phyloP scores from a whole-genome alignment of 495 filamentous ascomycete species.

The Penicillium atrosanguineum region DNA sequence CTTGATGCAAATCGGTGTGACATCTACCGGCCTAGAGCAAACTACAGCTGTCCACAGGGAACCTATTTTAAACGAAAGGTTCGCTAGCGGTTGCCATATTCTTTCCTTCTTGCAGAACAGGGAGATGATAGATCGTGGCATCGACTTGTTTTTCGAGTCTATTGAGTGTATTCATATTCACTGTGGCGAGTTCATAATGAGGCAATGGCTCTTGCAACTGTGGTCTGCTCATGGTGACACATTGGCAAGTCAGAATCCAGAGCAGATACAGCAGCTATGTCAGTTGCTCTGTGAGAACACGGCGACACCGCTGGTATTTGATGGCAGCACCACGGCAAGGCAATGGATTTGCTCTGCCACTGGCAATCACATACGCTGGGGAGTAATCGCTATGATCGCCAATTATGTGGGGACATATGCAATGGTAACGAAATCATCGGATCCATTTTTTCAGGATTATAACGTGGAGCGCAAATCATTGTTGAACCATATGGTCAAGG shows the following conservation, averaged over 20 bases:
- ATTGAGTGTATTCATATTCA: conserved; percentile 3
- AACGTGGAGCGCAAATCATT: background rate
- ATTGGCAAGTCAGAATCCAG: background rate
- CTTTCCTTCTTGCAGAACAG: conserved; percentile 3
- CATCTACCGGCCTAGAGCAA: background rate
- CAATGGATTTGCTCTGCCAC: conserved; percentile 2
- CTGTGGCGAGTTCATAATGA: conserved; percentile 1
- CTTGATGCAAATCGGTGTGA: background rate
- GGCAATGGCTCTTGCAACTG: background rate
- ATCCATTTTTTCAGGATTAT: conserved; percentile 2
- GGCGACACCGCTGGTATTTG: background rate
- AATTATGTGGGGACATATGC: background rate
- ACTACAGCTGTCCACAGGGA: background rate
- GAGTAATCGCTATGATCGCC: conserved; percentile 4
- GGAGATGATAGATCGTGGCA: conserved; percentile 1
- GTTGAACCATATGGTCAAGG: background rate
- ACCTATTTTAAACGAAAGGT: background rate
- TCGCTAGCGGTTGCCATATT: background rate
- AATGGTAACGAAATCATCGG: background rate
- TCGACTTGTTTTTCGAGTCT: conserved; percentile 3
- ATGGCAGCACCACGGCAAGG: conserved; percentile 1
- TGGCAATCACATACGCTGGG: conserved; percentile 1
- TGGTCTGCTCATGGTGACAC: conserved; percentile 1
- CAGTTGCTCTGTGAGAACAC: background rate
- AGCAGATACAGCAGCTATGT: background rate